Evolutionary conservation across 495 filamentous ascomycete species (phyloP).

Genomic region (Oleoguttula mirabilis): DNA sequence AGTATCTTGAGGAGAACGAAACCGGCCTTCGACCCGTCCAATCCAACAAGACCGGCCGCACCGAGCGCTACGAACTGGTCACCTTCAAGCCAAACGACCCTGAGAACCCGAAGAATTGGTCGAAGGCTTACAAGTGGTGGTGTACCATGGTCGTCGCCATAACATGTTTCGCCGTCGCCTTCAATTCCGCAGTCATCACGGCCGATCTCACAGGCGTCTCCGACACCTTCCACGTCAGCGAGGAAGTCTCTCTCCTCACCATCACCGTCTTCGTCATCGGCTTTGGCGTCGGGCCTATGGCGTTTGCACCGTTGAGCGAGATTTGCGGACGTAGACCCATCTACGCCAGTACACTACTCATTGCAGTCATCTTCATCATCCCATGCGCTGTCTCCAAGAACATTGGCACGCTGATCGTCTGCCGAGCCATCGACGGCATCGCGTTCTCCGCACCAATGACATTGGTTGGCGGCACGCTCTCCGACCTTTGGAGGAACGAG

Average conservation of each 20-base stretch:
- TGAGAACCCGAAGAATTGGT: constrained; percentile 27
- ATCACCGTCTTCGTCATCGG: constrained; percentile 42
- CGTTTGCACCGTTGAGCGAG: constrained; percentile 66
- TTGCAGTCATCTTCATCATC: constrained; percentile 56
- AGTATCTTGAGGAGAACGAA: constrained; percentile 51
- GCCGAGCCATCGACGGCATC: constrained; percentile 53
- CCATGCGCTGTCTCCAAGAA: constrained; percentile 57
- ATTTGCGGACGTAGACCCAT: constrained; percentile 51
- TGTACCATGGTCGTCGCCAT: constrained; percentile 53
- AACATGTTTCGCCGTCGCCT: constrained; percentile 55
- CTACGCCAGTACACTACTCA: constrained; percentile 45
- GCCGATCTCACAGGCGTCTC: constrained; percentile 51
- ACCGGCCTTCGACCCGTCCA: constrained; percentile 41
- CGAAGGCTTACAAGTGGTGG: constrained; percentile 51
- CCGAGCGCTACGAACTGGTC: constrained; percentile 28
- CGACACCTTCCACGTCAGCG: constrained; percentile 47
- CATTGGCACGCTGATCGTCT: constrained; percentile 53
- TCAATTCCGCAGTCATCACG: constrained; percentile 53
- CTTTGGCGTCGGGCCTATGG: constrained; percentile 71
- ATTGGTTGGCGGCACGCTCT: constrained; percentile 58
- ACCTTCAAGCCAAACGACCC: constrained; percentile 24
- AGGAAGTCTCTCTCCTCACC: constrained; percentile 53
- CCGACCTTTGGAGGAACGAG: constrained; percentile 52
- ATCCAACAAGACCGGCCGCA: constrained; percentile 39
- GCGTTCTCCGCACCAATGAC: constrained; percentile 57